Percentiles rank a stretch among this genome's conserved stretches.
phyloP scores from a whole-genome alignment of 148 eudicot species.

The Tetragonia tetragonoides region DNA sequence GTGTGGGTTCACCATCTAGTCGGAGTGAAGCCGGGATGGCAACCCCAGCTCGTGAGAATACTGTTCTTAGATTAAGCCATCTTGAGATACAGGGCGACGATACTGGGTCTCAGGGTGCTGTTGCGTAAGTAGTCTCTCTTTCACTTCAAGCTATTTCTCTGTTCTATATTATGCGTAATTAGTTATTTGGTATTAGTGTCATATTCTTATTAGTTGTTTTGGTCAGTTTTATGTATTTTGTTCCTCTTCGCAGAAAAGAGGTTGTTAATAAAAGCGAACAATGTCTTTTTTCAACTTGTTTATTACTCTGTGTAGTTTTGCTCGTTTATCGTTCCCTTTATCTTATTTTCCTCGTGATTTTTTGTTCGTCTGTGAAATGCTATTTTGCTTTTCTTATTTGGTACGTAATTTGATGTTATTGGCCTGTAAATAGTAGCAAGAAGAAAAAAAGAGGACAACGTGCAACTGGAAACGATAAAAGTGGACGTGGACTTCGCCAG shows the following conservation, averaged over 20 bases:
- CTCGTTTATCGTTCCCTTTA: slow-evolving; percentile 1
- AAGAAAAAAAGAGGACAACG: slow-evolving; percentile 95
- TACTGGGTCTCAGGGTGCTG: slow-evolving; percentile 56
- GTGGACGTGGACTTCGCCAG: slow-evolving; percentile 97
- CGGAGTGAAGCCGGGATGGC: slow-evolving; percentile 63
- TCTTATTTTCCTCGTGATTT: neutral
- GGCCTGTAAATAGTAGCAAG: slow-evolving; percentile 48
- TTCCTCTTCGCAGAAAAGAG: neutral
- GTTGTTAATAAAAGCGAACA: neutral
- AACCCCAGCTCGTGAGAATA: slow-evolving; percentile 66
- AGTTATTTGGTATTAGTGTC: neutral
- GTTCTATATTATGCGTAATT: neutral
- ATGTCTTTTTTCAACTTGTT: neutral
- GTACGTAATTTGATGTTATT: neutral
- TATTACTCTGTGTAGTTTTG: neutral
- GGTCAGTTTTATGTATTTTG: neutral
- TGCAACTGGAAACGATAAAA: slow-evolving; percentile 78
- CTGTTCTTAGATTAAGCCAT: slow-evolving; percentile 60
- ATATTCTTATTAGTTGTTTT: no score
- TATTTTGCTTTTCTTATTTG: neutral
- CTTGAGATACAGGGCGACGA: slow-evolving; percentile 82
- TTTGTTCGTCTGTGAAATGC: neutral
- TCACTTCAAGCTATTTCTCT: slow-evolving; percentile 1
- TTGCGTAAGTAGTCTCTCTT: slow-evolving; percentile 46
- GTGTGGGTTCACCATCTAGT: slow-evolving; percentile 83